Conservation (phyloP, 1,284 basidiomycete genomes). For the Thecaphora thlaspeos region DNA sequence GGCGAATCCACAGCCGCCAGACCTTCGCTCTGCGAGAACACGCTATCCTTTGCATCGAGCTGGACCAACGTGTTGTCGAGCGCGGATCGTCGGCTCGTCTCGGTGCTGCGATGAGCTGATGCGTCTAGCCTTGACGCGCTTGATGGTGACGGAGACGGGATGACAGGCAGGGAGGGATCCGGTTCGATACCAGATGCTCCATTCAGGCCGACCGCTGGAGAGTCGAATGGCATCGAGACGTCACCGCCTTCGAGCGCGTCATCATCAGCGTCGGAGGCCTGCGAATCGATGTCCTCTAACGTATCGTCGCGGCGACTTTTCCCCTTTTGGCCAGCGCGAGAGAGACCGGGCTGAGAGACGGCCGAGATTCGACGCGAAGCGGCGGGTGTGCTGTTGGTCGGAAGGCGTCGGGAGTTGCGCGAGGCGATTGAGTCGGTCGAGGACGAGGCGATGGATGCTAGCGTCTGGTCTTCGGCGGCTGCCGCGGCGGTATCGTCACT, state of each 20-base stretch:
- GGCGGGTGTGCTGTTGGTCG: constrained; percentile 31
- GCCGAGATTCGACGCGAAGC: constrained; percentile 6
- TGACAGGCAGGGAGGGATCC: constrained; percentile 18
- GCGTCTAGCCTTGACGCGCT: constrained; percentile 14
- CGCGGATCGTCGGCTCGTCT: not conserved
- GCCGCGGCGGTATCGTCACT: not conserved
- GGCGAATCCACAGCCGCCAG: constrained; percentile 17
- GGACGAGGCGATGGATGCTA: not conserved
- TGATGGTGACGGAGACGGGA: constrained; percentile 15
- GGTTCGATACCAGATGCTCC: not conserved
- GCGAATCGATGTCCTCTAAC: constrained; percentile 12
- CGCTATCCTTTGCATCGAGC: not conserved
- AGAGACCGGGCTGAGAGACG: not conserved
- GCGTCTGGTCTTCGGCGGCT: not conserved
- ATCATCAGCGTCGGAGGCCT: constrained; percentile 11
- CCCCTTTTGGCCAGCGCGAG: too few species aligned
- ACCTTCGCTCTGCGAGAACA: not conserved
- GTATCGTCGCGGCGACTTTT: constrained; percentile 1
- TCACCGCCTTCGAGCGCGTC: constrained; percentile 1
- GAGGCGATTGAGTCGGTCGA: not conserved
- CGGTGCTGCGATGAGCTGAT: constrained; percentile 2
- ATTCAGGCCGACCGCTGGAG: too few species aligned
- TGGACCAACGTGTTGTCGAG: not conserved
- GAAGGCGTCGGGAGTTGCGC: not conserved
- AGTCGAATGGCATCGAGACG: too few species aligned